These are phyloP conservation scores for Neostapfia colusana DNA, from an alignment of 176 grass and related monocot genomes.

Conservation along the genomic window DNA sequence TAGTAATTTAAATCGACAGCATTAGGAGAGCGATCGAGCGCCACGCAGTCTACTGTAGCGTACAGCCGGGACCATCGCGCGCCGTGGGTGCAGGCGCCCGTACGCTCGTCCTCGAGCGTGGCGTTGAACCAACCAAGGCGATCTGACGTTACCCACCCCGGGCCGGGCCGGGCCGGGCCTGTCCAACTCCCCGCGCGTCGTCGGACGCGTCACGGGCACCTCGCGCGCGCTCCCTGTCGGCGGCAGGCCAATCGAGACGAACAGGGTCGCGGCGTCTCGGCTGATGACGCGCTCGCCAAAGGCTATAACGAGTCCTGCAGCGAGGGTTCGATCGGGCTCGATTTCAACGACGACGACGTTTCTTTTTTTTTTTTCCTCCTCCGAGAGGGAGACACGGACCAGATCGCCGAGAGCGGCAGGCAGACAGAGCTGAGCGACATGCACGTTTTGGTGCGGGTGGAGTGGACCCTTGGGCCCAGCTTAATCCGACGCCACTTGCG, in stretches of 20 bases:
- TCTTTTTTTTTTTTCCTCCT: background rate
- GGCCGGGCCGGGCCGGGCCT: no score
- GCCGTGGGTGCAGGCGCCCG: background rate
- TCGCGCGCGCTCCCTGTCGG: no score
- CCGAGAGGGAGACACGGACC: background rate
- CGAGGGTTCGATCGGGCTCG: background rate
- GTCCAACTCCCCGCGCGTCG: background rate
- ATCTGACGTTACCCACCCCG: background rate
- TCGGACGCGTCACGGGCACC: background rate
- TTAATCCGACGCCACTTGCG: no score
- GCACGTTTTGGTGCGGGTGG: no score
- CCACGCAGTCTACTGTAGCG: background rate
- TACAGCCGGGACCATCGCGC: background rate
- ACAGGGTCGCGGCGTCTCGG: no score
- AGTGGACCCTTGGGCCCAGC: no score
- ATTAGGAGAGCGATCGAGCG: no score
- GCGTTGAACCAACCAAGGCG: background rate
- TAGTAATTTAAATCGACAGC: no score
- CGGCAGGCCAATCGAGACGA: no score
- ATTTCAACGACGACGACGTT: background rate
- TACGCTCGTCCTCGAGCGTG: background rate
- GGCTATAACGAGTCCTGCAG: background rate
- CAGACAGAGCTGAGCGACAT: no score
- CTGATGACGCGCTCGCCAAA: background rate
- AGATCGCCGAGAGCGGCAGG: no score